These are phyloP conservation scores for Saccharomyces paradoxus DNA, from an alignment of 805 yeast genomes.

Conservation along the genomic window DNA sequence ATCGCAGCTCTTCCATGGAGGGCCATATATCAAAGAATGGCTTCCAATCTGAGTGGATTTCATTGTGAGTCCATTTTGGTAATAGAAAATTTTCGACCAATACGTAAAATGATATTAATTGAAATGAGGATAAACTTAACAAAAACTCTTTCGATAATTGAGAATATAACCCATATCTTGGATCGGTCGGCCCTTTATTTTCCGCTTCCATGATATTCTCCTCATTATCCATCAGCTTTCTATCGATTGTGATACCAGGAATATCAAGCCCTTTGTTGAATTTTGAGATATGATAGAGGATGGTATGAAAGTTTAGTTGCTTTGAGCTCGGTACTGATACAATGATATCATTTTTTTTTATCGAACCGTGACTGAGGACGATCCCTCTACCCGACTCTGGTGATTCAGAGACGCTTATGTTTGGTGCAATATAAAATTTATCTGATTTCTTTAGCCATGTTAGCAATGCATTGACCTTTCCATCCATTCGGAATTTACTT, in stretches of 20 bases:
- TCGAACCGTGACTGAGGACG: conserved; percentile 29
- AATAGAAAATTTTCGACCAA: conserved; percentile 24
- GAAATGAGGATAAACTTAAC: conserved; percentile 46
- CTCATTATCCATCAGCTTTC: conserved; percentile 1
- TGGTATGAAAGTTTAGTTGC: conserved; percentile 51
- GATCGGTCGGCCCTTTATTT: conserved; percentile 9
- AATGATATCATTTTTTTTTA: conserved; percentile 39
- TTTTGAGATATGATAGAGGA: conserved; percentile 36
- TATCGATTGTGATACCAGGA: conserved; percentile 6
- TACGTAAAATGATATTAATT: conserved; percentile 43
- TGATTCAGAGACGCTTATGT: conserved; percentile 36
- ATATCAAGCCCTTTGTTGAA: conserved; percentile 23
- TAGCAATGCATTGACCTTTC: conserved; percentile 15
- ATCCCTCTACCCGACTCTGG: conserved; percentile 58
- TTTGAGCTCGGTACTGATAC: conserved; percentile 50
- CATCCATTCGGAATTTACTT: conserved; percentile 7
- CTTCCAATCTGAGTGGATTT: conserved; percentile 46
- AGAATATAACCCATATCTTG: conserved; percentile 28
- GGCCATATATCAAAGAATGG: conserved; percentile 68
- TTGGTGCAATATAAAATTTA: conserved; percentile 32
- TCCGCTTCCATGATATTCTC: background rate
- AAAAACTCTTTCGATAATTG: conserved; percentile 31
- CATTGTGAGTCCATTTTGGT: conserved; percentile 17
- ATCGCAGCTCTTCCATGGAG: conserved; percentile 38
- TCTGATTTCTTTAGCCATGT: conserved; percentile 30